Conservation (phyloP, 768 basidiomycete species). For the Gymnopilus dilepis region DNA sequence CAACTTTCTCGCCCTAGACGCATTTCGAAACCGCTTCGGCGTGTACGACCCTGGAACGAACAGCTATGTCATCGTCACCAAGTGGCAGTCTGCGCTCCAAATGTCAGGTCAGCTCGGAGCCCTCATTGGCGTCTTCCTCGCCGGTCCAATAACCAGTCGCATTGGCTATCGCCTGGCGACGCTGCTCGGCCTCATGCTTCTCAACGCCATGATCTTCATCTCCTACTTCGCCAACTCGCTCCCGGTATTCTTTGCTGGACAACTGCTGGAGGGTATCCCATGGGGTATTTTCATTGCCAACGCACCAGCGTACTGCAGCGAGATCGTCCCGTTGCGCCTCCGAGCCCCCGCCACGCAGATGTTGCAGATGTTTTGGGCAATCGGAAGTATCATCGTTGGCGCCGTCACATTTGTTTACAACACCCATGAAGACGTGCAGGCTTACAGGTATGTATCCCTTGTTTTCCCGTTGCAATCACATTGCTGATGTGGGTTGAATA, state of each 20-base stretch:
- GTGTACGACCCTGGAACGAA: neutral
- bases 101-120: neutral
- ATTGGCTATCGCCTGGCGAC: constrained; percentile 2
- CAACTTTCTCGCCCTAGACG: constrained; percentile 1
- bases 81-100: constrained; percentile 8
- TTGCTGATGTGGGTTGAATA: neutral
- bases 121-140: constrained; percentile 1
- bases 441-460: neutral
- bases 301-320: constrained; percentile 1
- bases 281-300: constrained; percentile 1
- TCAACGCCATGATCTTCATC: constrained; percentile 5
- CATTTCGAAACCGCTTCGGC: constrained; percentile 5
- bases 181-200: constrained; percentile 1
- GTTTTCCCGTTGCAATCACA: neutral
- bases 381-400: constrained; percentile 1
- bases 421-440: neutral
- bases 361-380: constrained; percentile 1
- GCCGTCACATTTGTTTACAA: neutral
- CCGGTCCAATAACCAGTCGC: neutral
- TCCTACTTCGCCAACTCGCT: constrained; percentile 2
- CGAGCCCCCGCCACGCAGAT: neutral
- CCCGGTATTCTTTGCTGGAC: neutral
- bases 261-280: neutral
- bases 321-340: neutral
- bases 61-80: constrained; percentile 2